Evolutionary conservation across 345 rosid species (phyloP), one percentile per base, ranked within the genome.

Genomic region (Alliaria petiolata): DNA sequence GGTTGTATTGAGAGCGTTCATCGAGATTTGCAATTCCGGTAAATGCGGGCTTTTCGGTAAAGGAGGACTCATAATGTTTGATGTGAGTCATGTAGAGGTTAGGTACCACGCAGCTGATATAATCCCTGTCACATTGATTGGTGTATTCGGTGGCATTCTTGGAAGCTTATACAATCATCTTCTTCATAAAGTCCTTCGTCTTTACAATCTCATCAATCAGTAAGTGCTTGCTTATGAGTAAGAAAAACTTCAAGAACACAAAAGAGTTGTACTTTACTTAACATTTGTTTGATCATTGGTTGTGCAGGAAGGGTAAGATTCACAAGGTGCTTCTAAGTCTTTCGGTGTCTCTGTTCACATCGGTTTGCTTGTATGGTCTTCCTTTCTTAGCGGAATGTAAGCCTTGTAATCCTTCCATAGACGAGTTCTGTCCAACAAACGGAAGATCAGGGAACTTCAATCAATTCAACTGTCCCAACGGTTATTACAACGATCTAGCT

Each of bases 1-100:
- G 67, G 89, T 93, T 46, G 90, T 87, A 65, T 77, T 93, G 16
- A 85, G 98, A 74, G 91, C 85, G 1, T 93, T 90, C 83, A 93
- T 90, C 0, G 96, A 90, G 74, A 78, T 86, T 66, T 93, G 98
- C 77, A 85, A 78, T 19, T 74, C 88, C 2, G 96, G 96, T 8
- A 82, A 82, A 51, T 93, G 98, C 57, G 97, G 98, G 9, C 88
- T 90, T 6, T 93, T 93, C 17, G 98, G 98, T 0, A 68, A 54
- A 36, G 98, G 98, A 67, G 98, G 98, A 56, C 85, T 93, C 73
- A 85, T 93, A 55, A 90, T 93, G 89, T 93, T 90, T 30, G 97
- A 93, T 75, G 93, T 93, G 52, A 90, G 96, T 50, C 58, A 86
- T 69, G 97, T 89, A 2, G 65, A 54, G 6, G 89, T 89, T 30